phyloP scores from a whole-genome alignment of 2,329 filamentous ascomycete genomes.

The Pleomassaria siparia region DNA sequence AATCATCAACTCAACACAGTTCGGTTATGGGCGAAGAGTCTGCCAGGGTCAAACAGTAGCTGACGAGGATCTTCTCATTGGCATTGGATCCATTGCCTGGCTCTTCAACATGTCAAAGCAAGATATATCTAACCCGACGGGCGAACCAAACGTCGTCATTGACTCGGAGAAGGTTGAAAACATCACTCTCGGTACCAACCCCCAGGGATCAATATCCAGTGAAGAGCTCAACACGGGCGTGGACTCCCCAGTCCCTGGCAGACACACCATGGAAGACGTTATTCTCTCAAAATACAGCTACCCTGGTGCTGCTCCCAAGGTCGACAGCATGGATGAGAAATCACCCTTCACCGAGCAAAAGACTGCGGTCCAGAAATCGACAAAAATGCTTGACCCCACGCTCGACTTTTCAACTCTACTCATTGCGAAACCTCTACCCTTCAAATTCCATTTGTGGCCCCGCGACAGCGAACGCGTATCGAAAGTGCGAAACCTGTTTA shows the following conservation, averaged over 20 bases:
- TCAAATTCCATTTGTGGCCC: slow-evolving; percentile 45
- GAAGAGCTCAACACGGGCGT: slow-evolving; percentile 41
- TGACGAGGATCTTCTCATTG: slow-evolving; percentile 46
- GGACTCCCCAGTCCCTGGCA: neutral
- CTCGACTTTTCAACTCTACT: slow-evolving; percentile 48
- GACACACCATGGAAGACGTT: slow-evolving; percentile 23
- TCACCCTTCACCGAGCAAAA: neutral
- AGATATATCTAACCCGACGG: slow-evolving; percentile 9
- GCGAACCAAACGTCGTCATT: slow-evolving; percentile 4
- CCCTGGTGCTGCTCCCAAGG: slow-evolving; percentile 20
- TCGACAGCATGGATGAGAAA: slow-evolving; percentile 3
- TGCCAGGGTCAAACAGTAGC: slow-evolving; percentile 48
- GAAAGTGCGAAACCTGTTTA: slow-evolving; percentile 37
- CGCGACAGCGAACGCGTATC: slow-evolving; percentile 35
- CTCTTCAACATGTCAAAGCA: slow-evolving; percentile 45
- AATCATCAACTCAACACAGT: slow-evolving; percentile 56
- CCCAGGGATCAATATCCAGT: slow-evolving; percentile 38
- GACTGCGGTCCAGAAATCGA: slow-evolving; percentile 13
- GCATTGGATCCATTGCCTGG: slow-evolving; percentile 50
- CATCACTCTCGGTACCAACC: slow-evolving; percentile 26
- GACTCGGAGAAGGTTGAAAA: slow-evolving; percentile 16
- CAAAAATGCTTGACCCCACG: slow-evolving; percentile 41
- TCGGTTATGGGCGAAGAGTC: slow-evolving; percentile 56
- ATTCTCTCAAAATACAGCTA: slow-evolving; percentile 31
- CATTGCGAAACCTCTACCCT: slow-evolving; percentile 50